phyloP scores from a whole-genome alignment of 495 filamentous ascomycete species.

The Aspergillus wentii region DNA sequence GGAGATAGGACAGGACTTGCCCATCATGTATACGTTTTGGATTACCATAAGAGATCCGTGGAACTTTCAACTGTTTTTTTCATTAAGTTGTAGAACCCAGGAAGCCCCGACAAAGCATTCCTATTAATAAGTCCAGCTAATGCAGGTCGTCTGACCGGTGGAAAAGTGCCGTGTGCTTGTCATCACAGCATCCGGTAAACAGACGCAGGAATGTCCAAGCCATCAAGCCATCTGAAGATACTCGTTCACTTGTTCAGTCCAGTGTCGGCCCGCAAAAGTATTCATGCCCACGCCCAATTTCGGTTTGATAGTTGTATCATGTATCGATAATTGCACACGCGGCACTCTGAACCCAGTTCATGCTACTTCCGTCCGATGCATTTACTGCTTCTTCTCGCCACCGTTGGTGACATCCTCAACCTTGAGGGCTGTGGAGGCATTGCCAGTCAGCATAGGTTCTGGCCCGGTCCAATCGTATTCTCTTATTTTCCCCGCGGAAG shows the following conservation, averaged over 20 bases:
- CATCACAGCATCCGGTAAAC: conserved; percentile 14
- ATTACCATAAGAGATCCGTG: conserved; percentile 17
- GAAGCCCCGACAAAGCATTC: conserved; percentile 32
- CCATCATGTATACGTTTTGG: too few species aligned
- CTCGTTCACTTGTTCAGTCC: conserved; percentile 12
- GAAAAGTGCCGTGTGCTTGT: conserved; percentile 12
- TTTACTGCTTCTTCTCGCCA: conserved; percentile 61
- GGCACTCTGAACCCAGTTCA: conserved; percentile 26
- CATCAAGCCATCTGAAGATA: conserved; percentile 2
- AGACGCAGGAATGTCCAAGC: conserved; percentile 27
- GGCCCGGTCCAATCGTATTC: conserved; percentile 1
- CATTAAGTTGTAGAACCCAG: conserved; percentile 29
- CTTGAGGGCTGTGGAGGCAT: conserved; percentile 52
- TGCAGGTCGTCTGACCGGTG: conserved; percentile 33
- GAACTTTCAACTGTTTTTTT: conserved; percentile 44
- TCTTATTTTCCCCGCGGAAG: background rate
- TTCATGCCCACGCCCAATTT: conserved; percentile 18
- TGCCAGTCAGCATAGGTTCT: conserved; percentile 25
- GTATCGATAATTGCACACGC: conserved; percentile 22
- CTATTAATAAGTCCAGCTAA: conserved; percentile 26
- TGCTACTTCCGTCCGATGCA: conserved; percentile 20
- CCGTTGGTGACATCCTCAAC: conserved; percentile 76
- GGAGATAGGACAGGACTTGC: too few species aligned
- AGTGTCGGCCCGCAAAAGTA: conserved; percentile 35
- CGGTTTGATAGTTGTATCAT: conserved; percentile 31